A percentile compares a stretch with the other conserved stretches of the same genome.
Evolutionary conservation across 2,329 filamentous ascomycete genomes (phyloP).

Genomic region (Pleurostoma richardsiae): DNA sequence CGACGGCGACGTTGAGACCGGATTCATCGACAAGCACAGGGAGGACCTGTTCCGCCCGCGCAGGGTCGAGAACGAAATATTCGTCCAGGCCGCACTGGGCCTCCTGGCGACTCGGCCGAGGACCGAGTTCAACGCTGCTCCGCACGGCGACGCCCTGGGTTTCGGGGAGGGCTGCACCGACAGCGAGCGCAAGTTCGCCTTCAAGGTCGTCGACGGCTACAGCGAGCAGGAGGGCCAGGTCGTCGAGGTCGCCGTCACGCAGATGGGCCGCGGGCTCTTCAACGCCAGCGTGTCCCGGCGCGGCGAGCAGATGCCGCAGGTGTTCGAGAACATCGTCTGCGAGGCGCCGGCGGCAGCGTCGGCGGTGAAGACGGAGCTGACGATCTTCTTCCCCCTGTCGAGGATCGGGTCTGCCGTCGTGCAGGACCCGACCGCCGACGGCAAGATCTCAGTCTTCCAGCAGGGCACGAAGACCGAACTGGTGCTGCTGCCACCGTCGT

Average conservation of each 20-base stretch:
- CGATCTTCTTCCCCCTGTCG: conserved; percentile 76
- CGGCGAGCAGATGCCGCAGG: conserved; percentile 26
- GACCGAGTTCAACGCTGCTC: conserved; percentile 20
- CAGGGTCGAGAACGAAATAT: conserved; percentile 63
- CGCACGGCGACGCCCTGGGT: conserved; percentile 48
- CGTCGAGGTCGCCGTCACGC: conserved; percentile 44
- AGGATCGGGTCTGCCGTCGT: conserved; percentile 78
- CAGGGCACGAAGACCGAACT: conserved; percentile 56
- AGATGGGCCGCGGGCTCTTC: conserved; percentile 41
- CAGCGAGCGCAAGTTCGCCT: conserved; percentile 41
- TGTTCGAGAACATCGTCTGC: conserved; percentile 41
- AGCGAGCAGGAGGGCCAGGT: conserved; percentile 61
- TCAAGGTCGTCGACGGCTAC: conserved; percentile 55
- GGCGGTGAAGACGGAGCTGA: conserved; percentile 37
- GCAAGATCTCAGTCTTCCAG: conserved; percentile 75
- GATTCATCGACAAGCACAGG: conserved; percentile 88
- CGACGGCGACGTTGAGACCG: conserved; percentile 85
- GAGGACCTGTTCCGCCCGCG: conserved; percentile 69
- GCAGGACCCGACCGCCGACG: conserved; percentile 37
- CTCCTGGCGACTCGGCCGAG: conserved; percentile 50
- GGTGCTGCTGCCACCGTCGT: conserved; percentile 58
- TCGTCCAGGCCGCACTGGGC: conserved; percentile 81
- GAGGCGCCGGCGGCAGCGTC: conserved; percentile 24
- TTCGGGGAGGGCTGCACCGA: conserved; percentile 41
- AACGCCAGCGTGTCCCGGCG: conserved; percentile 38